Evolutionary conservation across 768 basidiomycete genomes (phyloP).

Genomic region (Lyophyllum atratum): DNA sequence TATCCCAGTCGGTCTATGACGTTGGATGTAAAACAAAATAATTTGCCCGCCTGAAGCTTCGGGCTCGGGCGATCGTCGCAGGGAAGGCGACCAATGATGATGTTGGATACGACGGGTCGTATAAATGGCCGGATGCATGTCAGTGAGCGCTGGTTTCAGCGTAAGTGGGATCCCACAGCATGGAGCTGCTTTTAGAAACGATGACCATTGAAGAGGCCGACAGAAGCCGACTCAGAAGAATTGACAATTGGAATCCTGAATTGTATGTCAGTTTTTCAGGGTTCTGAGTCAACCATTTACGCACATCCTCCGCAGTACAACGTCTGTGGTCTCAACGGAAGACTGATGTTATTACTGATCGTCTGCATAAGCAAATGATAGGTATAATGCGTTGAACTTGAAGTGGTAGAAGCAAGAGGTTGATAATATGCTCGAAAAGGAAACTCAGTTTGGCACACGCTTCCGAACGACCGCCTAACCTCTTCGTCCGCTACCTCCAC

Average conservation of each 20-base stretch:
- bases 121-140: neutral
- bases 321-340: too few relatives aligned
- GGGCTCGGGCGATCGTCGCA: neutral
- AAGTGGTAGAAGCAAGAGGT: too few relatives aligned
- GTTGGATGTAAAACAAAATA: neutral
- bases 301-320: too few relatives aligned
- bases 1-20: neutral
- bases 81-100: neutral
- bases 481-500: slow-evolving; percentile 12
- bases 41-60: neutral
- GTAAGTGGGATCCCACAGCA: neutral
- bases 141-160: neutral
- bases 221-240: too few relatives aligned
- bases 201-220: neutral
- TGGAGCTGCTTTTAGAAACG: neutral
- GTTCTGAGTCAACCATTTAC: too few relatives aligned
- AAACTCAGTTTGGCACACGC: slow-evolving; percentile 11
- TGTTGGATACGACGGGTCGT: neutral
- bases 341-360: too few relatives aligned
- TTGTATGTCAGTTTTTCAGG: too few relatives aligned
- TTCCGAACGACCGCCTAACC: slow-evolving; percentile 1
- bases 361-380: too few relatives aligned
- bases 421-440: slow-evolving; percentile 20
- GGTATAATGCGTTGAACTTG: too few relatives aligned
- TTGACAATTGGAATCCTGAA: too few relatives aligned